Percentiles rank a stretch among this genome's conserved stretches.
Evolutionary conservation across 2,329 filamentous ascomycete species (phyloP).

Genomic region (Xylaria sp.): DNA sequence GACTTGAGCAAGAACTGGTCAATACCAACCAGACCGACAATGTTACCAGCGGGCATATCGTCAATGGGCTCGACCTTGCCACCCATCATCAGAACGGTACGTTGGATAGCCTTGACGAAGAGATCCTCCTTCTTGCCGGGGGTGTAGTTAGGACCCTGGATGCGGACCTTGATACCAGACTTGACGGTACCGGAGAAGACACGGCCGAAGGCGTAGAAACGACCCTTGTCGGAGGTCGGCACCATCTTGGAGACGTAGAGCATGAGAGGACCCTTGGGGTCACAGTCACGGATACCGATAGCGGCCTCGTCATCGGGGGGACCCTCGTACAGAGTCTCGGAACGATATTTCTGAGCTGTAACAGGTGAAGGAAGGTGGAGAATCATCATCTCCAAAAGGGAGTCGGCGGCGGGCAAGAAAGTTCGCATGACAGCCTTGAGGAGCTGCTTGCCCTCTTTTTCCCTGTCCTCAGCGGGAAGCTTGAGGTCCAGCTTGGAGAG

Average conservation of each 20-base stretch:
- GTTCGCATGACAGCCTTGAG: slow-evolving; percentile 99
- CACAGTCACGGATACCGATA: slow-evolving; percentile 97
- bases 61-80: slow-evolving; percentile 98
- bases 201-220: slow-evolving; percentile 99
- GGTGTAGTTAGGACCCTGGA: slow-evolving; percentile 98
- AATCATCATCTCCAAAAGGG: slow-evolving; percentile 99
- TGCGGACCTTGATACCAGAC: slow-evolving; percentile 99
- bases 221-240: slow-evolving; percentile 98
- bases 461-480: slow-evolving; percentile 83
- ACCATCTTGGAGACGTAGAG: slow-evolving; percentile 99
- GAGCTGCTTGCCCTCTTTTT: slow-evolving; percentile 95
- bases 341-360: slow-evolving; percentile 96
- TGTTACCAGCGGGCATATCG: slow-evolving; percentile 99
- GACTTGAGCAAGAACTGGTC: slow-evolving; percentile 99
- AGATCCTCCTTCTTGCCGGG: slow-evolving; percentile 99
- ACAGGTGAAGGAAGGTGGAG: slow-evolving; percentile 96
- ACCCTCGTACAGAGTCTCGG: slow-evolving; percentile 98
- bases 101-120: slow-evolving; percentile 99
- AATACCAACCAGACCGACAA: slow-evolving; percentile 98
- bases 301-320: slow-evolving; percentile 88
- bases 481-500: slow-evolving; percentile 95
- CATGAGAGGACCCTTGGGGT: slow-evolving; percentile 98
- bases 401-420: slow-evolving; percentile 97
- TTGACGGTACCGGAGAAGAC: slow-evolving; percentile 98
- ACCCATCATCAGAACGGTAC: slow-evolving; percentile 99